phyloP scores from a whole-genome alignment of 2,329 filamentous ascomycete genomes.

The Nothopassalora personata region DNA sequence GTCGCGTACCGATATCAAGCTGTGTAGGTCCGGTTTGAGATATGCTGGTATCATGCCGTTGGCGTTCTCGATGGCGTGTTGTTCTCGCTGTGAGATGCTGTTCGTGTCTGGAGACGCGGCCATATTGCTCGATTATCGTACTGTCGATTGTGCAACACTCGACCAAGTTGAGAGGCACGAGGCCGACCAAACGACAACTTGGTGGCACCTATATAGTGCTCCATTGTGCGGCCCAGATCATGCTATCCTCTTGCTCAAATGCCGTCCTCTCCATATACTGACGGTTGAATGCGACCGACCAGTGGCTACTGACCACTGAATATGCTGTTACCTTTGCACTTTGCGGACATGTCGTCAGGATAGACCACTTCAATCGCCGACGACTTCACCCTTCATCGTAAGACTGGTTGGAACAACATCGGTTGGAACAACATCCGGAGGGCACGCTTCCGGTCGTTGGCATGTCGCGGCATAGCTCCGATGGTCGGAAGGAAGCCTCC shows the following conservation, averaged over 20 bases:
- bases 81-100: background rate
- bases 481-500: background rate
- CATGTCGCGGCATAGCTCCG: background rate
- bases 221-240: background rate
- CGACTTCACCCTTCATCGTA: background rate
- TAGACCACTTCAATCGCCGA: background rate
- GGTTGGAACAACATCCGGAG: background rate
- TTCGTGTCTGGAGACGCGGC: slow-evolving; percentile 2
- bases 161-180: background rate
- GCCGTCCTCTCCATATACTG: background rate
- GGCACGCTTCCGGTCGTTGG: background rate
- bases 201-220: background rate
- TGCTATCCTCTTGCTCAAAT: background rate
- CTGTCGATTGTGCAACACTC: too few relatives aligned
- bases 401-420: background rate
- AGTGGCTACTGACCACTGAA: background rate
- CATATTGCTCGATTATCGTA: background rate
- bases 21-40: slow-evolving; percentile 41
- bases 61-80: slow-evolving; percentile 6
- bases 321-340: background rate
- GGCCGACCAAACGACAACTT: too few relatives aligned
- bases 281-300: background rate
- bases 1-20: slow-evolving; percentile 44
- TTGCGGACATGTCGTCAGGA: background rate
- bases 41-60: slow-evolving; percentile 17